Base-by-base conservation (phyloP, 495 filamentous ascomycete genomes). In the Chaetomium tenue region DNA sequence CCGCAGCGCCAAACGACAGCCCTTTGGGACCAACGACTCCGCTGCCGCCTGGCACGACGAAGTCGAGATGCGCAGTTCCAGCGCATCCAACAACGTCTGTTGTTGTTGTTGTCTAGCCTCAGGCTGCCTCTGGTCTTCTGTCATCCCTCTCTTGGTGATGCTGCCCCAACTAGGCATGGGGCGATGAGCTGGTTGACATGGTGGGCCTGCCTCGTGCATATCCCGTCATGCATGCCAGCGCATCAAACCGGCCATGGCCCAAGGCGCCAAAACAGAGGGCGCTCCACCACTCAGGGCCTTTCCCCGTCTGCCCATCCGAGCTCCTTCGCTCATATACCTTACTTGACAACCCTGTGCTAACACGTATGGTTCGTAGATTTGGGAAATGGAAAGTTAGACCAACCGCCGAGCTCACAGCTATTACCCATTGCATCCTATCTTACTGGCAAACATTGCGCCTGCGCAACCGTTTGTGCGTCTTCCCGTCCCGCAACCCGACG, bases 161-260 rank as follows among this genome's bases (percentile, higher is more conserved):
- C 60, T 61, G 66, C 63, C 69, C 66, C 65, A 58, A 58, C 66
- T 63, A 46, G 66, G 57, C 66, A 47, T 65, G 68, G 71, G 66
- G 48, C 46, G 74, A 71, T 77, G 74, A 74, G 72, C 60, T 77
- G 74, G 74, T 71, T 71, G 65, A 68, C 72, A 64, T 56, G 78
- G 78, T 81, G 78, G 78, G 75, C 76, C 79, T 76, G 71, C 76
- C 74, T 78, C 74, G 71, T 82, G 79, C 80, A 81, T 81, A 79
- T 81, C 76, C 80, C 78, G 79, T 80, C 78, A 82, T 82, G 80
- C 80, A 82, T 82, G 80, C 80, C 80, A 82, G 77, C 80, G 78
- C 80, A 82, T 82, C 80, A 82, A 78, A 67, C 66, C 71, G 74
- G 73, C 28, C 63, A 72, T 75, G 76, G 76, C 68, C 77, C 73